These are phyloP conservation scores for Chernovozyma aurita DNA, from an alignment of 1,139 yeast genomes.

Conservation along the genomic window DNA sequence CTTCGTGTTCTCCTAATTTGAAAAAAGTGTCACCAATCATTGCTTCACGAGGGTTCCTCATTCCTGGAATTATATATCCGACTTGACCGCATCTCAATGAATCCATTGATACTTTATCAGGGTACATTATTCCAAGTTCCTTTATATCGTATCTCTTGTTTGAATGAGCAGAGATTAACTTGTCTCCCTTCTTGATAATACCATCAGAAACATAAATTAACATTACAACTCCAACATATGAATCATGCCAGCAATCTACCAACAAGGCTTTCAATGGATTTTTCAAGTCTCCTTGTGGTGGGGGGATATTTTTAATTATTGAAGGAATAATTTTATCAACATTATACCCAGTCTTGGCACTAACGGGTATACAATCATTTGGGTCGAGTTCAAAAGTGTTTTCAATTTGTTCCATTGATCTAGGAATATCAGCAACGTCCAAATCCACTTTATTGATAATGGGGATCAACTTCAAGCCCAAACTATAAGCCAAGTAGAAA, in stretches of 20 bases:
- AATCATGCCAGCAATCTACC: conserved; percentile 96
- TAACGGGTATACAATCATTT: conserved; percentile 76
- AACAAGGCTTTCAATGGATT: conserved; percentile 71
- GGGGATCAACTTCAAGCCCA: conserved; percentile 79
- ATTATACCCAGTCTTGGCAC: conserved; percentile 88
- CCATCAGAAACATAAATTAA: conserved; percentile 87
- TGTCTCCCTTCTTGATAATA: conserved; percentile 64
- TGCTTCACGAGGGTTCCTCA: conserved; percentile 85
- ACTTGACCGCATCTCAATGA: conserved; percentile 83
- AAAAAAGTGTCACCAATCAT: conserved; percentile 88
- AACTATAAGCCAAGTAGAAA: conserved; percentile 81
- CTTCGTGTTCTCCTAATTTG: conserved; percentile 57
- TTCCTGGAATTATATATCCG: conserved; percentile 89
- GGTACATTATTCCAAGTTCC: conserved; percentile 95
- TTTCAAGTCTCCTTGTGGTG: conserved; percentile 52
- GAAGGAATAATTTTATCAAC: conserved; percentile 75
- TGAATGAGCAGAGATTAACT: conserved; percentile 74
- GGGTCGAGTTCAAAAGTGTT: conserved; percentile 74
- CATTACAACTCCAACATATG: conserved; percentile 89
- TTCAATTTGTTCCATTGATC: conserved; percentile 79
- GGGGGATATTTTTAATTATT: conserved; percentile 71
- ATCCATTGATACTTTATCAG: conserved; percentile 68
- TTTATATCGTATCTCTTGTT: conserved; percentile 75
- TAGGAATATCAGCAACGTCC: conserved; percentile 79
- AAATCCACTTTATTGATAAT: conserved; percentile 90